Conservation (phyloP, 371 early-diverging fungal species). For the Mucor saturninus region DNA sequence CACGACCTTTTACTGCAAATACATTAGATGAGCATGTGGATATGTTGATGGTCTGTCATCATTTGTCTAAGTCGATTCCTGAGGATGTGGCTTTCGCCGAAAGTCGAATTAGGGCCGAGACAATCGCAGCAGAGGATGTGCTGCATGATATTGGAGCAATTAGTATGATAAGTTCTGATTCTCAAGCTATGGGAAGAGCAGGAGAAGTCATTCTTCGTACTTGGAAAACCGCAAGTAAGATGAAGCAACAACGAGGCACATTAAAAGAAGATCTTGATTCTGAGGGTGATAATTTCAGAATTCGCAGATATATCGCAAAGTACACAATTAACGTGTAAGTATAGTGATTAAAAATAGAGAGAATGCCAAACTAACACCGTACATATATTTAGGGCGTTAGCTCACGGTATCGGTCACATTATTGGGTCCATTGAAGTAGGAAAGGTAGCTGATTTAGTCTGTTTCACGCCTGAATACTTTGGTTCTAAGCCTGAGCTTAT, state of each 20-base stretch:
- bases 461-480: slow-evolving; percentile 85
- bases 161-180: slow-evolving; percentile 88
- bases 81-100: slow-evolving; percentile 98
- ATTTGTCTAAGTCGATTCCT: slow-evolving; percentile 86
- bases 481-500: slow-evolving; percentile 88
- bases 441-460: slow-evolving; percentile 90
- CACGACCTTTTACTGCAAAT: slow-evolving; percentile 89
- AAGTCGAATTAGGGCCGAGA: slow-evolving; percentile 92
- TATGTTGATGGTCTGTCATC: slow-evolving; percentile 98
- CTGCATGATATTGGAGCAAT: slow-evolving; percentile 94
- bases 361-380: background rate
- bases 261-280: slow-evolving; percentile 55
- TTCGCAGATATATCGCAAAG: slow-evolving; percentile 90
- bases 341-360: background rate
- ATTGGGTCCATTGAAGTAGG: slow-evolving; percentile 93
- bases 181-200: slow-evolving; percentile 94
- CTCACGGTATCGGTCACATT: slow-evolving; percentile 85
- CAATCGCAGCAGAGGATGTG: slow-evolving; percentile 94
- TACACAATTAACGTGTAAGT: slow-evolving; percentile 91
- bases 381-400: slow-evolving; percentile 60
- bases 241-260: slow-evolving; percentile 84
- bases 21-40: slow-evolving; percentile 97
- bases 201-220: slow-evolving; percentile 91
- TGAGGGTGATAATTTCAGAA: slow-evolving; percentile 77
- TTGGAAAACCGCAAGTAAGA: slow-evolving; percentile 94